These are phyloP conservation scores for Trametes pubescens DNA, from an alignment of 1,284 basidiomycete genomes.

Conservation along the genomic window DNA sequence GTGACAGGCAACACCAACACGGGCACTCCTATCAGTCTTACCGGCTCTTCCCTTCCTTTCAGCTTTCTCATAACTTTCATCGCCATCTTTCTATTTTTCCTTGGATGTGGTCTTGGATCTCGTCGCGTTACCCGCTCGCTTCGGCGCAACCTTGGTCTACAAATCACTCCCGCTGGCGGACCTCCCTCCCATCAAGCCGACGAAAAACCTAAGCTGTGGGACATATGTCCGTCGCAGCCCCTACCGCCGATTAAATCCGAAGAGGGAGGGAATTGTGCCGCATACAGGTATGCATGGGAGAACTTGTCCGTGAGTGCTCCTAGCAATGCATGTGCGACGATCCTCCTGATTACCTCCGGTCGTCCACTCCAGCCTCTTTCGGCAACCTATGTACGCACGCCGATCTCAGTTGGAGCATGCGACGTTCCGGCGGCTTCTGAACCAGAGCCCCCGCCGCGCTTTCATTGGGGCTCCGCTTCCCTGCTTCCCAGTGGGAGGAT, in stretches of 20 bases:
- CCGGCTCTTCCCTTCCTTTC: constrained; percentile 47
- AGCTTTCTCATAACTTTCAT: constrained; percentile 71
- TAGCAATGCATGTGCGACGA: background rate
- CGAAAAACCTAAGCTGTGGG: constrained; percentile 33
- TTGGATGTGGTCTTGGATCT: constrained; percentile 62
- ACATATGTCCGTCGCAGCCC: constrained; percentile 26
- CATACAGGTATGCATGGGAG: constrained; percentile 23
- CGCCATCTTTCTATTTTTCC: constrained; percentile 63
- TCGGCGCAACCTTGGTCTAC: constrained; percentile 32
- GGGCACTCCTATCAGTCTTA: constrained; percentile 1
- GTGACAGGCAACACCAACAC: background rate
- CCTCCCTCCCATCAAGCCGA: background rate
- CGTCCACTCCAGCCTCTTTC: constrained; percentile 31
- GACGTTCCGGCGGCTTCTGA: background rate
- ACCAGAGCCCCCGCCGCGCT: constrained; percentile 4
- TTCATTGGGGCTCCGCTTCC: constrained; percentile 12
- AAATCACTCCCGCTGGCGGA: constrained; percentile 14
- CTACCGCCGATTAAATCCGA: constrained; percentile 1
- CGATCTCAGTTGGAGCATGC: background rate
- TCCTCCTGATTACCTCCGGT: constrained; percentile 3
- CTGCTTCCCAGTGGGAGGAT: constrained; percentile 17
- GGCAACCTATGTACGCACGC: constrained; percentile 31
- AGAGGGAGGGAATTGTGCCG: background rate
- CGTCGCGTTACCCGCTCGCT: constrained; percentile 46
- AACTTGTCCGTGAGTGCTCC: constrained; percentile 30